Evolutionary conservation across 2,329 filamentous ascomycete species (phyloP).

Genomic region (Sporothrix globosa): DNA sequence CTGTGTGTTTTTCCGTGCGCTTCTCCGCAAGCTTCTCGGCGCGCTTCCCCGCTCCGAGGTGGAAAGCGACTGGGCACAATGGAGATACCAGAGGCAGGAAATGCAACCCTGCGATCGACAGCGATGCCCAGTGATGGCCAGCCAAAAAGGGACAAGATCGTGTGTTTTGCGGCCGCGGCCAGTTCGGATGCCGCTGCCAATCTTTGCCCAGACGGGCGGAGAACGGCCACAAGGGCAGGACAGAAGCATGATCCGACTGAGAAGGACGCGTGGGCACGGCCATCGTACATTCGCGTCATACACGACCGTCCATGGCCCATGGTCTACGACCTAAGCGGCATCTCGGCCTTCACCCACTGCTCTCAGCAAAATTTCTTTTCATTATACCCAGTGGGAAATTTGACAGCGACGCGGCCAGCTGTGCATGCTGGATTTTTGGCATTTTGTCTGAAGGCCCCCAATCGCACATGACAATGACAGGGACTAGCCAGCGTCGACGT

Average conservation of each 20-base stretch:
- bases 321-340: too few species aligned
- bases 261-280: too few species aligned
- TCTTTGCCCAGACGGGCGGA: too few species aligned
- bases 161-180: too few species aligned
- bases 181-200: too few species aligned
- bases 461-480: background rate
- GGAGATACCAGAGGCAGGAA: background rate
- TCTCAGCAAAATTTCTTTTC: background rate
- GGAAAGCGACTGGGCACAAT: background rate
- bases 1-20: conserved; percentile 20
- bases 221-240: too few species aligned
- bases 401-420: background rate
- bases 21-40: background rate
- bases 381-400: conserved; percentile 10
- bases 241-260: too few species aligned
- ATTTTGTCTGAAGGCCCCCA: background rate
- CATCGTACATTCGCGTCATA: too few species aligned
- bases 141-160: too few species aligned
- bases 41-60: background rate
- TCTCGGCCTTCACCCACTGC: background rate
- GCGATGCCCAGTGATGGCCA: background rate
- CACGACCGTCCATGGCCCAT: too few species aligned
- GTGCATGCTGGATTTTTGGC: conserved; percentile 17
- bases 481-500: too few species aligned
- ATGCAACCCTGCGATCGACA: conserved; percentile 14